phyloP scores from a whole-genome alignment of 108 stramenopile species.

The Pseudonitzschia pungens region DNA sequence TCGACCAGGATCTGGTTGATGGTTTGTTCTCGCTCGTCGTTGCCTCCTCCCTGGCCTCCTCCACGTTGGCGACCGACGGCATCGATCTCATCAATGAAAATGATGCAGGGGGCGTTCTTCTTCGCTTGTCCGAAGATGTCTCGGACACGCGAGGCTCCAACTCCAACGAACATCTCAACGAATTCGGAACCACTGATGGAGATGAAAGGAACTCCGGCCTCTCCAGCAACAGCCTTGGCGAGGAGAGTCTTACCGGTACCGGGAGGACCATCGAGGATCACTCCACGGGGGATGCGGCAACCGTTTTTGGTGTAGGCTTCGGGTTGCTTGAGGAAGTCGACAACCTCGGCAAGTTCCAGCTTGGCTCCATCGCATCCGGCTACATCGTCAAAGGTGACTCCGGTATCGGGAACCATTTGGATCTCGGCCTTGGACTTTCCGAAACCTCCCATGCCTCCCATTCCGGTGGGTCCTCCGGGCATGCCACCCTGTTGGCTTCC shows the following conservation, averaged over 20 bases:
- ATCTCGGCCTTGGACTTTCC: conserved; percentile 88
- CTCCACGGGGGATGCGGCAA: conserved; percentile 79
- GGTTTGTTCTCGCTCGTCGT: conserved; percentile 96
- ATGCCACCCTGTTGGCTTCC: conserved; percentile 63
- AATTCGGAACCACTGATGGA: conserved; percentile 94
- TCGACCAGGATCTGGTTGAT: conserved; percentile 99
- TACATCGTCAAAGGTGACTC: conserved; percentile 94
- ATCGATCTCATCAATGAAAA: conserved; percentile 98
- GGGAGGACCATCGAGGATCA: conserved; percentile 81
- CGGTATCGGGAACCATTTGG: conserved; percentile 86
- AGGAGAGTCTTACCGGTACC: conserved; percentile 92
- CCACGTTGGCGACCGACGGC: conserved; percentile 92
- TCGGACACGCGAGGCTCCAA: conserved; percentile 94
- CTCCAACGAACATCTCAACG: conserved; percentile 98
- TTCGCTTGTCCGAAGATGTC: conserved; percentile 95
- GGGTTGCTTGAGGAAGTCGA: conserved; percentile 97
- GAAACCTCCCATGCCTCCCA: conserved; percentile 87
- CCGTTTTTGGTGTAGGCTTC: conserved; percentile 85
- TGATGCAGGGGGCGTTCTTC: conserved; percentile 94
- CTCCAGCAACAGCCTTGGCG: conserved; percentile 96
- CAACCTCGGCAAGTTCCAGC: conserved; percentile 92
- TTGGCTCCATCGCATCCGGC: conserved; percentile 96
- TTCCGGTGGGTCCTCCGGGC: conserved; percentile 53
- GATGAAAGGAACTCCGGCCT: conserved; percentile 97
- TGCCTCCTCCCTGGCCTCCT: conserved; percentile 91